Base-by-base conservation (phyloP, 495 filamentous ascomycete genomes). In the Trichoderma virens region DNA sequence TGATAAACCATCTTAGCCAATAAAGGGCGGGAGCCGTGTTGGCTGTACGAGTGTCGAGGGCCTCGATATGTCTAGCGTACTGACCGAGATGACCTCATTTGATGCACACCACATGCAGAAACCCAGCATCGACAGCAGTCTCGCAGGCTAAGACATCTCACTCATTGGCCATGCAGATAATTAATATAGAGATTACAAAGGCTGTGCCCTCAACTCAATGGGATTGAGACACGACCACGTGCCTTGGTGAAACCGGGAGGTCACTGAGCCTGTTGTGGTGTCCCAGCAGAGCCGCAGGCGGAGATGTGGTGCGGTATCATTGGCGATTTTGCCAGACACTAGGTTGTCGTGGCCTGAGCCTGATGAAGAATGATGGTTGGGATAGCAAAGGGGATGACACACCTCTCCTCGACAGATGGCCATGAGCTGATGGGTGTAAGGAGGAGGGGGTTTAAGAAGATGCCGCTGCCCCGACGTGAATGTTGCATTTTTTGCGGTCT, bases 71-170 rank as follows among this genome's bases (percentile, higher is more conserved):
- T 56, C 25, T n/a, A 30, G 20, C 51, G 51, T 27, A 9, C 27
- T 56, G 51, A 56, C 51, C 25, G 51, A 16, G 2, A 56, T 56
- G 51, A 56, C 51, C 51, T 56, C 51, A 56, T 56, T 56, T 9
- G 7, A 56, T 56, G 51, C 51, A 30, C 25, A 56, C 51, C 23
- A 30, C 23, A 56, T 30, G 51, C 51, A 56, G 51, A 56, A 28
- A 30, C 25, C 23, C 27, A 56, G 16, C 51, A 30, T 56, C 27
- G 51, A 27, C 51, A 56, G 16, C 51, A 56, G 30, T 25, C 27
- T 2, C 13, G 27, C 23, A 56, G 51, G 13, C 6, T 2, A 18
- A 13, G 27, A 16, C 27, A n/a, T 30, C 25, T 30, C 51, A 28
- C 25, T 30, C 51, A 56, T 56, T 56, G 51, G 51, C 27, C 51